phyloP scores from a whole-genome alignment of 2,329 filamentous ascomycete genomes.

The Cryphonectria japonica region DNA sequence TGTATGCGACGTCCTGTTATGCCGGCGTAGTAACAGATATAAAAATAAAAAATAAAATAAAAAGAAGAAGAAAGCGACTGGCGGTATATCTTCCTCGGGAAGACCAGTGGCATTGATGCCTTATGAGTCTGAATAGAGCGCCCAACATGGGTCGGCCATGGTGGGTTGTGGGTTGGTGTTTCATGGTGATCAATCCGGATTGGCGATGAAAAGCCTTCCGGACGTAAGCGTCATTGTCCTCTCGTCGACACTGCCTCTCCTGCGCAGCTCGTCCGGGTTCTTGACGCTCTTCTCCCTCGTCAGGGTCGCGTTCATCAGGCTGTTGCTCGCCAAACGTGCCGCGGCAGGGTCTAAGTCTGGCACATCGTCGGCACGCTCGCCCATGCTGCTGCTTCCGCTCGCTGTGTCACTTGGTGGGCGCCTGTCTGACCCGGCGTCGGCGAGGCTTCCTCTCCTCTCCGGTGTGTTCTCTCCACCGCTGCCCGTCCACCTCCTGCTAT shows the following conservation, averaged over 20 bases:
- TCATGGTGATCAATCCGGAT: slow-evolving; percentile 64
- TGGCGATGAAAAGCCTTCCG: slow-evolving; percentile 80
- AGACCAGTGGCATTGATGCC: background rate
- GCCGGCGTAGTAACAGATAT: slow-evolving; percentile 2
- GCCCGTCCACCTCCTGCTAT: slow-evolving; percentile 27
- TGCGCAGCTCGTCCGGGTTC: slow-evolving; percentile 71
- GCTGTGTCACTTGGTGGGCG: slow-evolving; percentile 45
- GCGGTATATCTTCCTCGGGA: slow-evolving; percentile 19
- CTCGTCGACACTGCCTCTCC: slow-evolving; percentile 83
- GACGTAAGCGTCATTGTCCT: slow-evolving; percentile 75
- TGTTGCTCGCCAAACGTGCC: slow-evolving; percentile 53
- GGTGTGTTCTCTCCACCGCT: slow-evolving; percentile 48
- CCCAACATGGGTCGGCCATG: background rate
- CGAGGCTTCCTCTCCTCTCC: slow-evolving; percentile 57
- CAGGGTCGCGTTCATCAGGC: slow-evolving; percentile 58
- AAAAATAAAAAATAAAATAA: background rate
- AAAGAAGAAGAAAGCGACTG: slow-evolving; percentile 17
- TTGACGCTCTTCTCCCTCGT: slow-evolving; percentile 69
- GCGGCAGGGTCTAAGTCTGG: slow-evolving; percentile 55
- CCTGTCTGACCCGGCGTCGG: slow-evolving; percentile 47
- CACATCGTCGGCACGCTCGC: slow-evolving; percentile 63
- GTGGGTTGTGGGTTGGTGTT: background rate
- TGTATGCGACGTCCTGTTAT: slow-evolving; percentile 12
- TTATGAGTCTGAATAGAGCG: slow-evolving; percentile 16
- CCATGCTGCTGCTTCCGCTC: slow-evolving; percentile 60